These are phyloP conservation scores for Diaporthe humulicola DNA, from an alignment of 2,329 filamentous ascomycete genomes.

Conservation along the genomic window DNA sequence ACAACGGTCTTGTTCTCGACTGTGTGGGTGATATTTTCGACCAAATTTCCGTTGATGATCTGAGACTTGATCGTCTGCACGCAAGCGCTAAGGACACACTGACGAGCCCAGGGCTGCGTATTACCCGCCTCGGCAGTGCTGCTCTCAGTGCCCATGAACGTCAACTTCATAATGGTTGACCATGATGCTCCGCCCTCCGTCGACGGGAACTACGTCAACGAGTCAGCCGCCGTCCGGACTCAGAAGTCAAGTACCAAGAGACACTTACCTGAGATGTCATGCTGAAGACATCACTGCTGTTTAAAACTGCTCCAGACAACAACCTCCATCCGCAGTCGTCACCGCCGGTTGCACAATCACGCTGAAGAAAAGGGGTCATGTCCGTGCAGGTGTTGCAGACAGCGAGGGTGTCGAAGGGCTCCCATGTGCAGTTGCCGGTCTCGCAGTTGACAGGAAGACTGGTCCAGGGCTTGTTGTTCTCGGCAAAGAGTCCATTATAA, in stretches of 20 bases:
- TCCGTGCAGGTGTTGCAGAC: constrained; percentile 47
- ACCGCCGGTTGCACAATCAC: constrained; percentile 34
- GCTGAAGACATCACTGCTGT: constrained; percentile 46
- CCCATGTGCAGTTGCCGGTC: constrained; percentile 49
- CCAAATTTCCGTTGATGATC: constrained; percentile 47
- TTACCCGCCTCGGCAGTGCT: constrained; percentile 43
- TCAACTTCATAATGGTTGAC: constrained; percentile 49
- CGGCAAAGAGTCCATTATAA: constrained; percentile 52
- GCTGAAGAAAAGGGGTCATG: constrained; percentile 49
- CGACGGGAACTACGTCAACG: constrained; percentile 42
- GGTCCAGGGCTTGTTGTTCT: constrained; percentile 47
- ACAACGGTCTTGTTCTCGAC: constrained; percentile 47
- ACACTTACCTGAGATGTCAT: constrained; percentile 45
- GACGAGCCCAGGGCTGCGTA: constrained; percentile 48
- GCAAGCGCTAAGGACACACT: constrained; percentile 48
- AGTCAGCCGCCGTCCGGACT: neutral
- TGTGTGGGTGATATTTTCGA: constrained; percentile 43
- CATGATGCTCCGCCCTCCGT: constrained; percentile 46
- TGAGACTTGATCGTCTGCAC: constrained; percentile 47
- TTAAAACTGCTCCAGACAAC: constrained; percentile 45
- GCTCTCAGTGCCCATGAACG: constrained; percentile 51
- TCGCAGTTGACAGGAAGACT: constrained; percentile 47
- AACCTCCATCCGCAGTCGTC: constrained; percentile 49
- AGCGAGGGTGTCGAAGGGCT: constrained; percentile 47
- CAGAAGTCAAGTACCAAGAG: neutral